Percentiles rank a stretch among this genome's conserved stretches.
Evolutionary conservation across 2,329 filamentous ascomycete genomes (phyloP).

Genomic region (Paraphoma chrysanthemicola): DNA sequence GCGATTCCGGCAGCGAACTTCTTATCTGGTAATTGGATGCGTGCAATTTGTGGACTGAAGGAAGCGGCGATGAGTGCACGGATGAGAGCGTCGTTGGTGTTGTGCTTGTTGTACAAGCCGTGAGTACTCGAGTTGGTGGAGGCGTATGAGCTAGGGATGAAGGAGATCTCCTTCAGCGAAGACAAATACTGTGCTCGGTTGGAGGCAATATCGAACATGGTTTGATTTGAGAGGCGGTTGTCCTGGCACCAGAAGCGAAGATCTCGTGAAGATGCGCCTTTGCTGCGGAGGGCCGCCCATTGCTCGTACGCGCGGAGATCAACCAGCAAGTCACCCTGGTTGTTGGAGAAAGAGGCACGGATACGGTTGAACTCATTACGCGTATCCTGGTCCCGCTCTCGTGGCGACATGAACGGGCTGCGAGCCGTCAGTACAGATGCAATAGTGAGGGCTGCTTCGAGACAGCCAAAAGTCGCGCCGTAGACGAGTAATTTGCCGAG

Average conservation of each 20-base stretch:
- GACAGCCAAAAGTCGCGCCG: constrained; percentile 89
- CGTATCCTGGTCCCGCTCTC: constrained; percentile 82
- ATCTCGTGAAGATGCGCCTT: constrained; percentile 64
- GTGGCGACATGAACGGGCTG: constrained; percentile 84
- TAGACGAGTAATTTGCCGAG: constrained; percentile 96
- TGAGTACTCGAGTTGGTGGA: constrained; percentile 34
- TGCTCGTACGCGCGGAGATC: constrained; percentile 84
- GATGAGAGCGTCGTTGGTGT: constrained; percentile 54
- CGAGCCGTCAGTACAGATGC: constrained; percentile 90
- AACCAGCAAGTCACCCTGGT: constrained; percentile 87
- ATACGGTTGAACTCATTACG: constrained; percentile 82
- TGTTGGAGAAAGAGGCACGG: constrained; percentile 73
- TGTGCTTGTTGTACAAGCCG: constrained; percentile 56
- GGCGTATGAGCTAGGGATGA: constrained; percentile 62
- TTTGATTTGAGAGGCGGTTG: constrained; percentile 84
- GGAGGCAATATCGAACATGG: constrained; percentile 84
- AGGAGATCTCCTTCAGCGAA: constrained; percentile 84
- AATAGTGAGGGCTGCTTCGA: constrained; percentile 87
- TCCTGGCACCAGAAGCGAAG: constrained; percentile 80
- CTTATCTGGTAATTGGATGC: constrained; percentile 93
- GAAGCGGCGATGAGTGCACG: constrained; percentile 58
- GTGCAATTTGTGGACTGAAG: constrained; percentile 80
- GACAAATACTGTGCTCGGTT: constrained; percentile 86
- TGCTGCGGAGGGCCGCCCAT: constrained; percentile 73
- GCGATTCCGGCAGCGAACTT: constrained; percentile 89